Percentiles rank a stretch among this genome's conserved stretches.
These are phyloP conservation scores for Penicillium egyptiacum DNA, from an alignment of 495 filamentous ascomycete genomes.

Conservation along the genomic window DNA sequence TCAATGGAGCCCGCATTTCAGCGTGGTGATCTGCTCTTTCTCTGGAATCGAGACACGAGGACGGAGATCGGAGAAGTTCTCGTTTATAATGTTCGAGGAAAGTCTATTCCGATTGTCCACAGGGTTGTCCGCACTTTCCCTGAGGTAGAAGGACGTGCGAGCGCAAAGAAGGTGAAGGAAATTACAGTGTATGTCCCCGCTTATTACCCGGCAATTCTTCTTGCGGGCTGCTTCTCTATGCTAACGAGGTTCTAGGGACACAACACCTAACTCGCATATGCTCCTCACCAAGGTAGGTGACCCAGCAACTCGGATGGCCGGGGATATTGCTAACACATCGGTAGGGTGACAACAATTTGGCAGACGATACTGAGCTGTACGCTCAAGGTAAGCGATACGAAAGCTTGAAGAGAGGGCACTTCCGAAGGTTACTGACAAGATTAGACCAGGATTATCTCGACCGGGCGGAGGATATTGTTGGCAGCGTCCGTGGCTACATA, in stretches of 20 bases:
- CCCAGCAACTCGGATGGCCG: background rate
- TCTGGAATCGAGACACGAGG: conserved; percentile 83
- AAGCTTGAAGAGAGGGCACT: background rate
- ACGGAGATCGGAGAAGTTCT: conserved; percentile 80
- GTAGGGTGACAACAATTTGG: conserved; percentile 85
- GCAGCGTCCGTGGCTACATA: conserved; percentile 90
- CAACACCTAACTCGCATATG: conserved; percentile 31
- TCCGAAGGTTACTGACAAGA: background rate
- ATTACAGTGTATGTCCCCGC: conserved; percentile 32
- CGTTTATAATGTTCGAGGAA: conserved; percentile 53
- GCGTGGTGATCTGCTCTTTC: conserved; percentile 85
- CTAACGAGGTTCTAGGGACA: conserved; percentile 25
- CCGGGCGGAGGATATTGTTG: conserved; percentile 84
- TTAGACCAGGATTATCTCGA: conserved; percentile 79
- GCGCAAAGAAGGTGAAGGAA: conserved; percentile 43
- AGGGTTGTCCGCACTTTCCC: conserved; percentile 56
- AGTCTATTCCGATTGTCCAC: conserved; percentile 32
- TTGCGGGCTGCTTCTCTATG: background rate
- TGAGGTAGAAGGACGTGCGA: conserved; percentile 43
- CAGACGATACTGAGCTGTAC: conserved; percentile 85
- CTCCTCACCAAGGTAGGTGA: conserved; percentile 75
- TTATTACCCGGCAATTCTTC: background rate
- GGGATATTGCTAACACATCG: background rate
- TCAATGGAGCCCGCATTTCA: conserved; percentile 98
- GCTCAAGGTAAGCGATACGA: background rate